Percentiles rank a stretch among this genome's conserved stretches.
phyloP scores from a whole-genome alignment of 2,329 filamentous ascomycete genomes.

The Coniochaeta pulveracea region DNA sequence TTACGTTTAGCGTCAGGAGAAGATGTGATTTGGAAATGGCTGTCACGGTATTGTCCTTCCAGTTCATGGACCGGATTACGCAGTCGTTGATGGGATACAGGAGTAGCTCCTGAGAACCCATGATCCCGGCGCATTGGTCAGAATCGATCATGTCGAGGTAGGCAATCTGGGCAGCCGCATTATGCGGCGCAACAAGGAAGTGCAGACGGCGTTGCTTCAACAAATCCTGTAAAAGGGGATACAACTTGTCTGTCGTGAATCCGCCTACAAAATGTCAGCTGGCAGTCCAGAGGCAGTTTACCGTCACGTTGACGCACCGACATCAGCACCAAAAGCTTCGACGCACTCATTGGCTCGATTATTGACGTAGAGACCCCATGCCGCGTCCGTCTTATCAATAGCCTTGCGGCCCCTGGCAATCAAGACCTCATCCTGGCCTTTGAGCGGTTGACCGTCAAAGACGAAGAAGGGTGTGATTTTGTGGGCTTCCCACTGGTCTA shows the following conservation, averaged over 20 bases:
- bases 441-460: conserved; percentile 78
- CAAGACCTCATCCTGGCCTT: conserved; percentile 61
- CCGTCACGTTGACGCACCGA: conserved; percentile 37
- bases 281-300: not conserved
- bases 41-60: conserved; percentile 53
- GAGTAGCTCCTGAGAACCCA: conserved; percentile 75
- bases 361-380: conserved; percentile 80
- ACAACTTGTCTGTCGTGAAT: conserved; percentile 60
- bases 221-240: conserved; percentile 64
- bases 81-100: conserved; percentile 74
- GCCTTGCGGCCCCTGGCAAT: conserved; percentile 54
- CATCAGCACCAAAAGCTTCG: conserved; percentile 66
- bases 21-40: conserved; percentile 56
- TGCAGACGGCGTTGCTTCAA: conserved; percentile 58
- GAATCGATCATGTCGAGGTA: conserved; percentile 61
- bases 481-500: conserved; percentile 59
- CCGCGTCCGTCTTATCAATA: conserved; percentile 60
- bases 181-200: conserved; percentile 78
- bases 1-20: conserved; percentile 54
- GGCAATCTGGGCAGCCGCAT: conserved; percentile 76
- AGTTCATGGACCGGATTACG: conserved; percentile 57
- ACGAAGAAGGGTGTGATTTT: conserved; percentile 76
- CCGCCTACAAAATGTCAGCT: conserved; percentile 43
- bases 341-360: conserved; percentile 74
- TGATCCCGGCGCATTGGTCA: conserved; percentile 63